phyloP scores from a whole-genome alignment of 164 flowering plant genomes.

The Macadamia tetraphylla region DNA sequence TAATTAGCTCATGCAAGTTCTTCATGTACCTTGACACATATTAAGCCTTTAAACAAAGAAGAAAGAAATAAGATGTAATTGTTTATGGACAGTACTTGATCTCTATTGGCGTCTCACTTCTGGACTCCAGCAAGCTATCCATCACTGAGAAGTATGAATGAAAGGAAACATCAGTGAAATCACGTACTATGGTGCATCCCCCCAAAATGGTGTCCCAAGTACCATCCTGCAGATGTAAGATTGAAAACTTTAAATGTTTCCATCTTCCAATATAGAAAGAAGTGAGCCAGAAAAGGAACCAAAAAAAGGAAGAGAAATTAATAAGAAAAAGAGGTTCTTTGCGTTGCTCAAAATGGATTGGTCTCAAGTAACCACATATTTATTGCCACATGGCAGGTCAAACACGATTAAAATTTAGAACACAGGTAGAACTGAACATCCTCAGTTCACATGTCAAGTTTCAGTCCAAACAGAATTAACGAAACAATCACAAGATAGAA shows the following conservation, averaged over 20 bases:
- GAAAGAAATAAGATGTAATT: not conserved
- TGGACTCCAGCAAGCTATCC: constrained; percentile 18
- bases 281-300: not conserved
- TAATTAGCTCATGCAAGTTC: not conserved
- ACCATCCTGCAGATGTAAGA: constrained; percentile 14
- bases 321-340: not conserved
- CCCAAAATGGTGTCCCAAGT: constrained; percentile 17
- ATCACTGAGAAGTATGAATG: constrained; percentile 23
- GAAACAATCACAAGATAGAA: too few relatives aligned
- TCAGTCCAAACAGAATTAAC: not conserved
- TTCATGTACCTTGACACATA: not conserved
- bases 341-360: too few relatives aligned
- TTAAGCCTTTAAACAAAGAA: not conserved
- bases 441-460: not conserved
- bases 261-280: not conserved
- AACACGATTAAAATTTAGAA: too few relatives aligned
- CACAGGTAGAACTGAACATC: too few relatives aligned
- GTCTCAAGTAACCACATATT: too few relatives aligned
- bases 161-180: constrained; percentile 20
- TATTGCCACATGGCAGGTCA: too few relatives aligned
- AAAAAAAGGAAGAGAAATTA: not conserved
- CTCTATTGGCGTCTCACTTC: constrained; percentile 11
- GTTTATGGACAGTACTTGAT: constrained; percentile 13
- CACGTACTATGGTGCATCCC: constrained; percentile 19
- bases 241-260: not conserved